Evolutionary conservation across 1,284 basidiomycete genomes (phyloP).

Genomic region (Rhodotorula sp.): DNA sequence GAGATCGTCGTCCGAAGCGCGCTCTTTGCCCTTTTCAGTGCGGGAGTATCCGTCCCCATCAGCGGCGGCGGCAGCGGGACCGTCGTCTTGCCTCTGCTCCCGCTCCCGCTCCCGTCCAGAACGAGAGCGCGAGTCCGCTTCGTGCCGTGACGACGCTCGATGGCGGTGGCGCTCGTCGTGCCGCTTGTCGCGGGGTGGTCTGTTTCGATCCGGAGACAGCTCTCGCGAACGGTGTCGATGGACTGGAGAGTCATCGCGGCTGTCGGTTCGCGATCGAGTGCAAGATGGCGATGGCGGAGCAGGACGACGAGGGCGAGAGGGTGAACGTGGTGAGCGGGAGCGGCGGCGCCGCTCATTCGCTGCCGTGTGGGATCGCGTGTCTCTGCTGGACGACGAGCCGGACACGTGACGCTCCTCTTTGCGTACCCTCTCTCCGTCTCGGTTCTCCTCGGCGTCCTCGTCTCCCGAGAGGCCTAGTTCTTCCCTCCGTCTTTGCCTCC

Average conservation of each 20-base stretch:
- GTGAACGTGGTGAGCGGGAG: not conserved
- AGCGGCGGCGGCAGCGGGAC: too few relatives aligned
- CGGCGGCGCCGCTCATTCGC: too few relatives aligned
- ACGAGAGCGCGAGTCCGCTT: too few relatives aligned
- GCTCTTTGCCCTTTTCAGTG: constrained; percentile 3
- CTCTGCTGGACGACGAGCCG: not conserved
- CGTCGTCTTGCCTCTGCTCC: not conserved
- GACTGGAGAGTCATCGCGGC: too few relatives aligned
- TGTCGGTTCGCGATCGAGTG: not conserved
- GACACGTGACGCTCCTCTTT: not conserved
- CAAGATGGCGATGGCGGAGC: not conserved
- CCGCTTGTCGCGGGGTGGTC: not conserved
- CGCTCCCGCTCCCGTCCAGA: not conserved
- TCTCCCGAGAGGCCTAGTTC: not conserved
- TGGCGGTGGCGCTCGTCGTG: not conserved
- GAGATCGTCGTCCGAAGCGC: constrained; percentile 14
- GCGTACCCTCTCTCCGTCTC: not conserved
- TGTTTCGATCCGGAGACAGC: not conserved
- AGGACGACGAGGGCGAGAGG: not conserved
- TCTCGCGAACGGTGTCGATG: not conserved
- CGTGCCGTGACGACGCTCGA: too few relatives aligned
- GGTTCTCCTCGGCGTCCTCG: not conserved
- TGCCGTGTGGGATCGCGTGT: not conserved
- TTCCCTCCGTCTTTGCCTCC: not conserved
- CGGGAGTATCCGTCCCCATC: too few relatives aligned